Conservation (phyloP, 75 land plant genomes). For the Chamaecyparis obtusa region DNA sequence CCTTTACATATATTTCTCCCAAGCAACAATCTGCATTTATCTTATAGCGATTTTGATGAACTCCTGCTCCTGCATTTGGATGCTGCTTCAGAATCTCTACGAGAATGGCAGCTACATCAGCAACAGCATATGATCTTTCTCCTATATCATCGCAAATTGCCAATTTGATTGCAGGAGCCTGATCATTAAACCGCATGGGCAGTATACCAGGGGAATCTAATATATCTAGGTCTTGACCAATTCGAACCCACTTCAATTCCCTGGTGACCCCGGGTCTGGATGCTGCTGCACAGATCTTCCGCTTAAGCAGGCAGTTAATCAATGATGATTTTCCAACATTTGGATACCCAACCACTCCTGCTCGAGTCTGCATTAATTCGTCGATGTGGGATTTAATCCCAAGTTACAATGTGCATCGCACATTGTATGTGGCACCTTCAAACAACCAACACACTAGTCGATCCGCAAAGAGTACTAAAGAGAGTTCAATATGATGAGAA, state of each 20-base stretch:
- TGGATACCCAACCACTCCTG: slow-evolving; percentile 97
- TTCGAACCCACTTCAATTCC: slow-evolving; percentile 84
- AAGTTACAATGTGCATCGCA: too few species aligned
- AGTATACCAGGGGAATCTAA: slow-evolving; percentile 94
- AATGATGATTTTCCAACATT: slow-evolving; percentile 98
- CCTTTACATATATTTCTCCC: slow-evolving; percentile 74
- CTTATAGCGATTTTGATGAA: slow-evolving; percentile 64
- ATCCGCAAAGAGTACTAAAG: too few species aligned
- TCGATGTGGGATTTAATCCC: too few species aligned
- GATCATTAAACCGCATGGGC: slow-evolving; percentile 94
- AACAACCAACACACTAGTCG: too few species aligned
- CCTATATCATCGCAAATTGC: slow-evolving; percentile 99
- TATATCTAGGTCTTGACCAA: slow-evolving; percentile 85
- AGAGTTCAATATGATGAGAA: too few species aligned
- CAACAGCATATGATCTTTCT: slow-evolving; percentile 80
- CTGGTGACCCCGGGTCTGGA: slow-evolving; percentile 94
- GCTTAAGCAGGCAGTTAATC: slow-evolving; percentile 87
- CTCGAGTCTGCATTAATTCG: slow-evolving; percentile 60
- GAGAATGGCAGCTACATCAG: slow-evolving; percentile 87
- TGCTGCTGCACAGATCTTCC: slow-evolving; percentile 87
- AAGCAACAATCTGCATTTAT: slow-evolving; percentile 49
- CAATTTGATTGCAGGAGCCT: slow-evolving; percentile 81
- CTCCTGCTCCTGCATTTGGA: slow-evolving; percentile 67
- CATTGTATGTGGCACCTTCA: too few species aligned
- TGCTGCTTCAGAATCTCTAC: slow-evolving; percentile 69